Evolutionary conservation across 1,284 basidiomycete species (phyloP).

Genomic region (Cryptococcus sp.): DNA sequence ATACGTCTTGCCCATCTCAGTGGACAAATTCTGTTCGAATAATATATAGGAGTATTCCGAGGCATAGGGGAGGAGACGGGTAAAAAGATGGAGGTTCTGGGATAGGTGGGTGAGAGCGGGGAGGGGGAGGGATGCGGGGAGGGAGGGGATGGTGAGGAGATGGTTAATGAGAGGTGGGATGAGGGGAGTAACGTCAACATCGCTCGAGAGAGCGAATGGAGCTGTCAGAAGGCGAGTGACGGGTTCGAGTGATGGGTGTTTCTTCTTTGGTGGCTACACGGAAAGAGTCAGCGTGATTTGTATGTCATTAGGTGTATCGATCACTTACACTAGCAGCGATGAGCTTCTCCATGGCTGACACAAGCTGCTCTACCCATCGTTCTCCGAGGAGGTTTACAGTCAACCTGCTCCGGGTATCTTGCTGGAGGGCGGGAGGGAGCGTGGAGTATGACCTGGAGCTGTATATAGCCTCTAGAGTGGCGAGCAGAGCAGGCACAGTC

Average conservation of each 20-base stretch:
- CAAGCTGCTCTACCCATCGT: constrained; percentile 36
- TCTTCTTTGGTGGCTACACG: constrained; percentile 38
- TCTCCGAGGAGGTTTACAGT: constrained; percentile 12
- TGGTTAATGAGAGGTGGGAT: constrained; percentile 33
- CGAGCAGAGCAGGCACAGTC: constrained; percentile 11
- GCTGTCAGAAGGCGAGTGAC: constrained; percentile 39
- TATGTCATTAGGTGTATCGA: not conserved
- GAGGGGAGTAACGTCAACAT: constrained; percentile 11
- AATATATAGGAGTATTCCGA: constrained; percentile 25
- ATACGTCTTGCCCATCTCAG: constrained; percentile 42
- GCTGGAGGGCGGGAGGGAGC: not conserved
- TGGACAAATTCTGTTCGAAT: constrained; percentile 19
- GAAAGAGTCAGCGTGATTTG: not conserved
- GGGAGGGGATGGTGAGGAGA: constrained; percentile 43
- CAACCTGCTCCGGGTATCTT: constrained; percentile 10
- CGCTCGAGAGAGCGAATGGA: constrained; percentile 21
- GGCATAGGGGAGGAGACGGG: constrained; percentile 35
- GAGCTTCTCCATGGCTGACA: constrained; percentile 26
- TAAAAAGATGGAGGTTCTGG: constrained; percentile 39
- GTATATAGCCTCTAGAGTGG: constrained; percentile 19
- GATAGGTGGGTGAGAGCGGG: constrained; percentile 43
- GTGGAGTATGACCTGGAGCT: constrained; percentile 16
- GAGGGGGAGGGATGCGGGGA: constrained; percentile 44
- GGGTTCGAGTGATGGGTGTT: constrained; percentile 35
- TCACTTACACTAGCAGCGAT: constrained; percentile 32